Base-by-base conservation (phyloP, 2,329 filamentous ascomycete species). In the Fusarium palustre region DNA sequence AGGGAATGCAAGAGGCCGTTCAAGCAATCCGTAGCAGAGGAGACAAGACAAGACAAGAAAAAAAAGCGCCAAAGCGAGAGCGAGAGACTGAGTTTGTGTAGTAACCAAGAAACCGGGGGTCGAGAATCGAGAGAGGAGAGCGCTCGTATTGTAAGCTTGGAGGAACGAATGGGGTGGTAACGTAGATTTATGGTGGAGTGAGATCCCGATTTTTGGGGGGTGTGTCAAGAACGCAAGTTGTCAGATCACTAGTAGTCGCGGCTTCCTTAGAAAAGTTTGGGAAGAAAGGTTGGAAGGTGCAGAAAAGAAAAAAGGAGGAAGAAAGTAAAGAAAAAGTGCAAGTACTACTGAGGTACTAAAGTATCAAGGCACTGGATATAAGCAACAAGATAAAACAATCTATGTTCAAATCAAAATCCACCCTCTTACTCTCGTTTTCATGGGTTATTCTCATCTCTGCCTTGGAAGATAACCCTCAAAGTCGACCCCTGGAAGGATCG, bases 391-490 rank as follows among this genome's bases (percentile, higher is more conserved):
- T 48, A 54, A 60, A 59, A 30, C 39, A 33, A 43, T 39, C n/a
- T 24, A 39, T n/a, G 41, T 52, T 30, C 48, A 41, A 52, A 52
- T 52, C 48, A 52, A 52, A 52, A 52, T 16, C 36, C 34, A 25
- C 33, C 48, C 24, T 52, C 31, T 39, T 52, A 56, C 49, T 52
- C 42, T 62, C 54, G 36, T 47, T 48, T 61, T 50, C 55, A 59
- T 36, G 63, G 62, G 39, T 66, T 22, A 39, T 57, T 38, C 49
- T 45, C 33, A 36, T 13, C 62, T 57, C 64, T 71, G 56, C 68
- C 64, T 69, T 74, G 61, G 67, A 74, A 73, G 70, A 70, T 69
- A 70, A 56, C 66, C 62, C 66, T 70, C 63, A 64, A 59, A 34
- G 52, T 57, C 61, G 53, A 65, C 60, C 70, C 70, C 70, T 63